phyloP scores from a whole-genome alignment of 805 yeast genomes.

The Nakazawaea molendinolei region DNA sequence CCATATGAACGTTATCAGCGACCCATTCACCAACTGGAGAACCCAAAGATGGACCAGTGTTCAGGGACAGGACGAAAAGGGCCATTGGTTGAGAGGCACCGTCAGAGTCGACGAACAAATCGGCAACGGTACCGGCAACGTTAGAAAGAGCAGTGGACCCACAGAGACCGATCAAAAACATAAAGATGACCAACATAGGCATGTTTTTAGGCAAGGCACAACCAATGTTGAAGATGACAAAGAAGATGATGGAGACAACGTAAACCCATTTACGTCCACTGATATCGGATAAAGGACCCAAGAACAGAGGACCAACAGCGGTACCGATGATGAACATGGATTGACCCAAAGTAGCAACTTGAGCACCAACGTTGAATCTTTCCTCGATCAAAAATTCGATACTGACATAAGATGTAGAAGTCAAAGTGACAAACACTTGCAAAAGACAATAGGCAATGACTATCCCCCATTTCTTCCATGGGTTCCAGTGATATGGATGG shows the following conservation, averaged over 20 bases:
- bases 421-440: constrained; percentile 25
- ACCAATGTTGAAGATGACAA: constrained; percentile 25
- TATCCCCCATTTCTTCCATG: constrained; percentile 20
- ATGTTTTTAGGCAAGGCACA: constrained; percentile 27
- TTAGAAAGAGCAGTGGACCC: constrained; percentile 28
- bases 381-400: constrained; percentile 23
- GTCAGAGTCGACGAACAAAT: constrained; percentile 27
- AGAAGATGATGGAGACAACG: constrained; percentile 23
- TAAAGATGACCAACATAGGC: constrained; percentile 27
- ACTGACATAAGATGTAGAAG: constrained; percentile 27
- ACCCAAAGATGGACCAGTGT: constrained; percentile 29
- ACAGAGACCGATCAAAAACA: constrained; percentile 24
- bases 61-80: constrained; percentile 26
- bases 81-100: constrained; percentile 30
- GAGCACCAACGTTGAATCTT: constrained; percentile 20
- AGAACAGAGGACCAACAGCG: constrained; percentile 28
- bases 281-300: constrained; percentile 30
- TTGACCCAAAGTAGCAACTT: constrained; percentile 28
- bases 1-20: constrained; percentile 21
- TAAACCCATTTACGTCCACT: constrained; percentile 32
- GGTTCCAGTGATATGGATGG: constrained; percentile 27
- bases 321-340: constrained; percentile 29
- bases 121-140: constrained; percentile 31
- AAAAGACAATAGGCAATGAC: constrained; percentile 21
- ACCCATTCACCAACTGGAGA: constrained; percentile 31